These are phyloP conservation scores for Bacterosira constricta DNA, from an alignment of 108 stramenopile species.

Conservation along the genomic window DNA sequence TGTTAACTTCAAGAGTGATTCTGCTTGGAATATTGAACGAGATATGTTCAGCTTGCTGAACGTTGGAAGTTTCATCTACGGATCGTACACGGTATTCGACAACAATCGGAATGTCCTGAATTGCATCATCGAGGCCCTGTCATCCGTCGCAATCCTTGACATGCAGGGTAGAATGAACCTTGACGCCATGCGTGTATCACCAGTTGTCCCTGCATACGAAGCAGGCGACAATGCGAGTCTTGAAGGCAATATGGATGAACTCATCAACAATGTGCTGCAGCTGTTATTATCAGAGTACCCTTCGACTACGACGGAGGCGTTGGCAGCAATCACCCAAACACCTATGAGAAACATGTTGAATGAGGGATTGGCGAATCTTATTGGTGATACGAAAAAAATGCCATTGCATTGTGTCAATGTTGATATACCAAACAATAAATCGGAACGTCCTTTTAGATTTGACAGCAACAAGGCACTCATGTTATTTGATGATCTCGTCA, in stretches of 20 bases:
- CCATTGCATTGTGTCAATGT: constrained; percentile 47
- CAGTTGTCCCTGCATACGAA: constrained; percentile 1
- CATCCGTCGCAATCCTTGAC: constrained; percentile 25
- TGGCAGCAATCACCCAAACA: constrained; percentile 43
- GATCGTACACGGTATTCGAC: constrained; percentile 42
- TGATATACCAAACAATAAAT: constrained; percentile 32
- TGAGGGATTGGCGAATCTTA: constrained; percentile 25
- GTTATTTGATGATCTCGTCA: constrained; percentile 52
- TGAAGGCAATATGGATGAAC: constrained; percentile 60
- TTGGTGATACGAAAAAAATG: constrained; percentile 35
- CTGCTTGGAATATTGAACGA: constrained; percentile 30
- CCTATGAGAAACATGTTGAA: constrained; percentile 43
- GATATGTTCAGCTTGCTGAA: constrained; percentile 48
- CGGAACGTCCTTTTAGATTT: constrained; percentile 26
- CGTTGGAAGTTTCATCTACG: constrained; percentile 52
- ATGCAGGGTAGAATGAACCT: constrained; percentile 35
- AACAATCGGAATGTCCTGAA: constrained; percentile 31
- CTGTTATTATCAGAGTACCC: constrained; percentile 60
- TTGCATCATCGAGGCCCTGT: constrained; percentile 42
- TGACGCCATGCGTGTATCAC: constrained; percentile 22
- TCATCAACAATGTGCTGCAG: constrained; percentile 57
- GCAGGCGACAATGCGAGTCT: constrained; percentile 14
- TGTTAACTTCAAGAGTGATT: constrained; percentile 25
- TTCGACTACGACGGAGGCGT: constrained; percentile 45
- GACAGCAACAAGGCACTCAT: constrained; percentile 36